phyloP scores from a whole-genome alignment of 139 green algal genomes.

The Diplosphaera chodatii region DNA sequence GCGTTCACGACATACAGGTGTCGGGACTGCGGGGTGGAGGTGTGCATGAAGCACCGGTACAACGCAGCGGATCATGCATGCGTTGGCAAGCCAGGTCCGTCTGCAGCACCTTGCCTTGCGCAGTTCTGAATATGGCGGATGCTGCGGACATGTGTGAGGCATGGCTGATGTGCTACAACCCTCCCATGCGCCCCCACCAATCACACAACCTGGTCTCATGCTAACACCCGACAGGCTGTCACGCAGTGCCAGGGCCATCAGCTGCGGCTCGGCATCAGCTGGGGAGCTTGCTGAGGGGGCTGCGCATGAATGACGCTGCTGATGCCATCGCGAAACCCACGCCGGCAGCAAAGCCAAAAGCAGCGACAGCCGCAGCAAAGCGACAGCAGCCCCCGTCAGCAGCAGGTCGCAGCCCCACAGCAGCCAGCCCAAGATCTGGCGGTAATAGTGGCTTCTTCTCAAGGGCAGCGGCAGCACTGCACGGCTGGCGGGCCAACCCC shows the following conservation, averaged over 20 bases:
- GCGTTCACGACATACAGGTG: conserved; percentile 13
- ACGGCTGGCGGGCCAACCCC: background rate
- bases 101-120: no score
- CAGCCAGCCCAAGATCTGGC: no score
- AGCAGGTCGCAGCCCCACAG: no score
- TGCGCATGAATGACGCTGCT: background rate
- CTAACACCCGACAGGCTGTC: no score
- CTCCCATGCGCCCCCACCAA: no score
- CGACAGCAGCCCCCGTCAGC: background rate
- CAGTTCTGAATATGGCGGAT: no score
- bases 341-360: no score
- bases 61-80: conserved; percentile 53
- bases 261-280: background rate
- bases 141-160: no score
- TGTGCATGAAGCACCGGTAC: conserved; percentile 69
- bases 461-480: background rate
- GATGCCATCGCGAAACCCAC: background rate
- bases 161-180: no score
- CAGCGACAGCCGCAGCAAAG: background rate
- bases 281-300: background rate
- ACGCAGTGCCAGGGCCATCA: background rate
- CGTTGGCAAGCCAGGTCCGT: background rate
- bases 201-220: no score
- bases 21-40: conserved; percentile 15
- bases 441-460: background rate